Percentiles rank a stretch among this genome's conserved stretches.
These are phyloP conservation scores for Ailanthus altissimus DNA, from an alignment of 345 rosid genomes.

Conservation along the genomic window DNA sequence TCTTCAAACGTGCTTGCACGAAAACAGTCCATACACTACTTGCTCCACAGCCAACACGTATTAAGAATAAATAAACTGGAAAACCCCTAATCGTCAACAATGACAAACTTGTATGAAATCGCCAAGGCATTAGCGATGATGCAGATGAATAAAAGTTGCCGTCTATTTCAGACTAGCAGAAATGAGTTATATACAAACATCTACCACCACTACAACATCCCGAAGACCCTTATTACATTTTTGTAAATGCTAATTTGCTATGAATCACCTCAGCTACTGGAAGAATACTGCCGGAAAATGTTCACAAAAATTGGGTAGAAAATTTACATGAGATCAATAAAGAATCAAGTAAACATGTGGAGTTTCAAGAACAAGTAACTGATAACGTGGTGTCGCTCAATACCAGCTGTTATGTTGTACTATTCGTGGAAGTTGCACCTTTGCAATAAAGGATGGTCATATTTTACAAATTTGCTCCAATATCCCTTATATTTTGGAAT, in stretches of 20 bases:
- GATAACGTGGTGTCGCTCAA: constrained; percentile 9
- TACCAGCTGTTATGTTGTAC: constrained; percentile 17
- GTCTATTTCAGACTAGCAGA: background rate
- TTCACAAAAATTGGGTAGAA: constrained; percentile 24
- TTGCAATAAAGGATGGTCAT: constrained; percentile 52
- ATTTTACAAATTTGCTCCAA: constrained; percentile 68
- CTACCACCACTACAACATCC: constrained; percentile 11
- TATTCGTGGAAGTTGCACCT: constrained; percentile 70
- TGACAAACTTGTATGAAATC: background rate
- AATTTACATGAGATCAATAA: constrained; percentile 39
- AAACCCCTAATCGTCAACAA: too few relatives aligned
- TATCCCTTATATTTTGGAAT: constrained; percentile 63
- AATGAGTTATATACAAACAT: constrained; percentile 35
- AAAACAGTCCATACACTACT: background rate
- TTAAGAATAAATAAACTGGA: background rate
- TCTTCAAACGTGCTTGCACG: background rate
- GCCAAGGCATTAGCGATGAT: background rate
- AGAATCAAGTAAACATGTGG: constrained; percentile 34
- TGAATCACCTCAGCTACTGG: constrained; percentile 32
- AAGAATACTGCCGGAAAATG: constrained; percentile 22
- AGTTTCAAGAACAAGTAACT: constrained; percentile 18
- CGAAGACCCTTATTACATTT: constrained; percentile 26
- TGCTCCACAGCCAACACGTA: background rate
- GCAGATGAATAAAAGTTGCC: background rate
- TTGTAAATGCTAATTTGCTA: constrained; percentile 14